Evolutionary conservation across 2,329 filamentous ascomycete species (phyloP).

Genomic region (Triangularia setosa): DNA sequence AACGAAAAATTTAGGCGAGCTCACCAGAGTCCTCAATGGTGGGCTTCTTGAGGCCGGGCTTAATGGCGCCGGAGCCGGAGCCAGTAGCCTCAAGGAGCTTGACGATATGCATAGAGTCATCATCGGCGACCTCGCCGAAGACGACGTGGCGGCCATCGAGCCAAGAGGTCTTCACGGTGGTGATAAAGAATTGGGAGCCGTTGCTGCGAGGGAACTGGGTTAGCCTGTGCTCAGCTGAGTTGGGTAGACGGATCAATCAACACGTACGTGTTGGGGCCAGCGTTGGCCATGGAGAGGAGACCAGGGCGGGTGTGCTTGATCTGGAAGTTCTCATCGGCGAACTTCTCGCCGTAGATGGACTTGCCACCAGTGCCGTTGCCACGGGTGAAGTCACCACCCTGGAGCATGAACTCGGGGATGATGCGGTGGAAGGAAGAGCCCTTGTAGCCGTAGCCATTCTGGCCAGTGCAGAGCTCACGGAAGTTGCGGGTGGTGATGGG

Average conservation of each 20-base stretch:
- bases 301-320: constrained; percentile 69
- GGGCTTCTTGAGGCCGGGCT: constrained; percentile 54
- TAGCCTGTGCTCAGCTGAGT: constrained; percentile 13
- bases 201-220: constrained; percentile 65
- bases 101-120: constrained; percentile 49
- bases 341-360: constrained; percentile 95
- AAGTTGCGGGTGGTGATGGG: constrained; percentile 89
- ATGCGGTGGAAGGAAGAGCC: constrained; percentile 87
- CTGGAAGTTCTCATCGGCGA: constrained; percentile 87
- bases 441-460: constrained; percentile 80
- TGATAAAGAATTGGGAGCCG: constrained; percentile 97
- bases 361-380: constrained; percentile 86
- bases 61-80: constrained; percentile 50
- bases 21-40: constrained; percentile 53
- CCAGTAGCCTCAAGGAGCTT: constrained; percentile 60
- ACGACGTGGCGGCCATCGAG: constrained; percentile 80
- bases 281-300: constrained; percentile 93
- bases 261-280: constrained; percentile 83
- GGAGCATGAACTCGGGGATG: constrained; percentile 91
- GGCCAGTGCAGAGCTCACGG: constrained; percentile 73
- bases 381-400: constrained; percentile 93
- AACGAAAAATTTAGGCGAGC: constrained; percentile 10
- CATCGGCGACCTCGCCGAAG: constrained; percentile 68
- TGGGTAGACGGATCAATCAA: not conserved
- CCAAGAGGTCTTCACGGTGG: constrained; percentile 86